Evolutionary conservation across 768 basidiomycete species (phyloP), one percentile per base, ranked within the genome.

Genomic region (Amanita subjunquillea): DNA sequence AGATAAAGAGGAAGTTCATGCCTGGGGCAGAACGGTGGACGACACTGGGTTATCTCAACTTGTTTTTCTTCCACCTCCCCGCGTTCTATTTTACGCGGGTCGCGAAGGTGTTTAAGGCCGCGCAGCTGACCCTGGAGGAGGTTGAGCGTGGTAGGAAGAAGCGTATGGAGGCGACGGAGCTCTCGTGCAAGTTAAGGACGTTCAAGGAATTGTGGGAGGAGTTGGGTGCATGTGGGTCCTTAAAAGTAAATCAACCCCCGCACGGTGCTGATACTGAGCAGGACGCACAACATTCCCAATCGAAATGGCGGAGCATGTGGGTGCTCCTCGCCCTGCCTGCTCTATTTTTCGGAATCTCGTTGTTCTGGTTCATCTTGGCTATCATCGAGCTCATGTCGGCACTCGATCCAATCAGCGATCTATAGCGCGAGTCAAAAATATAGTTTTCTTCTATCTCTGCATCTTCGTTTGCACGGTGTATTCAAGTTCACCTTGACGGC

Each of bases 1-100:
- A 4, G 1, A 6, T 29, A 4, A 3, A 6, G 29, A 29, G 29
- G 6, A 6, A 4, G 3, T 29, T 6, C 1, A 6, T 29, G 29
- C 29, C 3, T 7, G 1, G 7, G 29, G 29, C 3, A 29, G 25
- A 25, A 25, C 29, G 29, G 29, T 32, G 30, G 30, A 2, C 3
- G 9, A 10, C 2, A 8, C 3, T 9, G 30, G 9, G 9, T 1
- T 75, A 74, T 53, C 67, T 74, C 40, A 66, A 72, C 30, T 9
- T 32, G 56, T 48, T 71, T 40, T 76, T 90, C 7, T 72, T 90
- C 17, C 76, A 81, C 13, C 73, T 91, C n/a, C 89, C 88, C 2
- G 77, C 84, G 0, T 70, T 89, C 59, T 91, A 91, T 60, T 90
- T 89, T 64, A 77, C 82, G 3, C 81, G 88, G 3, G 89, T 91